Evolutionary conservation across 352 stramenopile species (phyloP), one percentile per base, ranked within the genome.

Genomic region (Phytophthora europaea): DNA sequence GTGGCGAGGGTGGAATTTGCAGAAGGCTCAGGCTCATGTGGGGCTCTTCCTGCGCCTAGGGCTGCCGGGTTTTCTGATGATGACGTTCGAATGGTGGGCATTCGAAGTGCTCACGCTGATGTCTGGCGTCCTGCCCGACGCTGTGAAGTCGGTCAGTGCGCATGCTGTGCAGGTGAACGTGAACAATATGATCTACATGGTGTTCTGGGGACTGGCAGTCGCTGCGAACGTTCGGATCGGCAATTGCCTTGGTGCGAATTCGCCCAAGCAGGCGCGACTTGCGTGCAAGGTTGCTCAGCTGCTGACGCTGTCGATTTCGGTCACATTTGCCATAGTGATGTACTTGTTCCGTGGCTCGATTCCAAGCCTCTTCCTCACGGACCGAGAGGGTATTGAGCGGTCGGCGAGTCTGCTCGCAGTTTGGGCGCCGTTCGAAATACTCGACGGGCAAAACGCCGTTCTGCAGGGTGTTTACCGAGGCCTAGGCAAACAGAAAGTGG

Each of bases 71-170:
- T 79, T 88, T 64, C 54, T 93, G 9, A 88, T 94, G 77, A 63
- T 95, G 36, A 76, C 76, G 38, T 88, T 95, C 62, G 81, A 92
- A 57, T 97, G 88, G 90, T 88, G 79, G 73, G 87, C 89, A 13
- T 96, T 92, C 64, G 89, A 94, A 72, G 65, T 88, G n/a, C 61
- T 96, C 16, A 84, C 84, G 7, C 65, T 95, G 18, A 79, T 96
- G 56, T 88, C 88, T 1, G 89, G 89, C 2, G 50, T 94, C 0
- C 76, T 95, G 0, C 84, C 84, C 0, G 67, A 89, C 38, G 76
- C 76, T 0, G 81, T 96, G 9, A 78, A 94, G 31, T 71, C 79
- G 4, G 83, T 95, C 26, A 94, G 89, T 33, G 85, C 82, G 6
- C 90, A 95, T 60, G 80, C 83, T 0, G 81, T 95, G 45, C 77